A percentile compares a stretch with the other conserved stretches of the same genome.
Conservation (phyloP, 1,139 yeast species). For the Pichia sp. region DNA sequence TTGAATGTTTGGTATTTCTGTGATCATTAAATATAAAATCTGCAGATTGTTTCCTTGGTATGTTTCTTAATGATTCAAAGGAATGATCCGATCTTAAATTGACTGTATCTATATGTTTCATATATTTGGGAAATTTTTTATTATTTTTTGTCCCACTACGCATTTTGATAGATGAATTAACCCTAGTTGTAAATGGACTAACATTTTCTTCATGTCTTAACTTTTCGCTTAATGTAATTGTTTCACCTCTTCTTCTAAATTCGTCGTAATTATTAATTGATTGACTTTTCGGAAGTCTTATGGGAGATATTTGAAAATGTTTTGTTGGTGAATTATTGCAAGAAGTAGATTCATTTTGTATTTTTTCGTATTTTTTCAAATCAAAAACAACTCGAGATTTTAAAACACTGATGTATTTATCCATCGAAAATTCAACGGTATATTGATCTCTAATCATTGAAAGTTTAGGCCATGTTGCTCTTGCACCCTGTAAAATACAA, state of each 20-base stretch:
- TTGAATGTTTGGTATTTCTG: slow-evolving; percentile 2
- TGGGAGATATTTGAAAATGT: not conserved
- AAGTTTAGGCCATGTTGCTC: slow-evolving; percentile 90
- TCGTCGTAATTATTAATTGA: not conserved
- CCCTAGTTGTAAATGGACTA: too few species aligned
- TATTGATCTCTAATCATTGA: slow-evolving; percentile 83
- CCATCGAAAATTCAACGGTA: slow-evolving; percentile 81
- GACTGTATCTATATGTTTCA: too few species aligned
- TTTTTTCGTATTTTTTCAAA: slow-evolving; percentile 12
- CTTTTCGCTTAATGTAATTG: slow-evolving; percentile 10
- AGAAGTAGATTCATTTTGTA: slow-evolving; percentile 1
- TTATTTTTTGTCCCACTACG: too few species aligned
- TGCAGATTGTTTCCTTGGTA: not conserved
- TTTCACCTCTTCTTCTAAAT: slow-evolving; percentile 7
- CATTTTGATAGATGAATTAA: too few species aligned
- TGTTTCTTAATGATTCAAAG: slow-evolving; percentile 11
- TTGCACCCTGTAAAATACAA: slow-evolving; percentile 74
- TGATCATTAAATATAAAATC: not conserved
- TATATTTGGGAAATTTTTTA: too few species aligned
- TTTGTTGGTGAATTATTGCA: slow-evolving; percentile 9
- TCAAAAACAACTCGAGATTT: slow-evolving; percentile 55
- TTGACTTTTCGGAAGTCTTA: not conserved
- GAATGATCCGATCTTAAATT: slow-evolving; percentile 12
- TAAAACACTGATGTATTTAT: slow-evolving; percentile 62
- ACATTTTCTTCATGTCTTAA: slow-evolving; percentile 1